Conservation (phyloP, 441 rosid species). For the Daphne laureola region DNA sequence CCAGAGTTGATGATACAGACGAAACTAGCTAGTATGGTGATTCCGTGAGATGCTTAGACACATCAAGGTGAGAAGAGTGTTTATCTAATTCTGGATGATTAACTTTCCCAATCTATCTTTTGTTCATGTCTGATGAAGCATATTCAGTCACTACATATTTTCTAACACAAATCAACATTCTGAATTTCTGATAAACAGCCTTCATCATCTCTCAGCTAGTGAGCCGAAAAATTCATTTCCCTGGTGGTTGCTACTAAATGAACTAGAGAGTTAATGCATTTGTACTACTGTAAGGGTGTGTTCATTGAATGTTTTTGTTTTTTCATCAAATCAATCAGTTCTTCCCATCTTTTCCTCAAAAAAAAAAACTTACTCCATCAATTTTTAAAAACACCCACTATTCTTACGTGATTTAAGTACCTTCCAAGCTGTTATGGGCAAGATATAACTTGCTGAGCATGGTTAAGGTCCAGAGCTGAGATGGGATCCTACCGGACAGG, state of each 20-base stretch:
- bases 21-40: conserved; percentile 1
- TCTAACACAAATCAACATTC: not conserved
- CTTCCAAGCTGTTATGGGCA: not conserved
- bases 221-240: too few species aligned
- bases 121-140: not conserved
- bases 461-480: not conserved
- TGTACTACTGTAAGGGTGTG: too few species aligned
- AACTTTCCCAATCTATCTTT: not conserved
- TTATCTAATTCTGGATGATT: not conserved
- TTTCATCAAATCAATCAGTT: too few species aligned
- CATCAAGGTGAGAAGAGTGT: not conserved
- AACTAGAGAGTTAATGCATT: too few species aligned
- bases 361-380: too few species aligned
- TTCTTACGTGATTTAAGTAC: too few species aligned
- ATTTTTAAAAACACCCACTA: too few species aligned
- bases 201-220: too few species aligned
- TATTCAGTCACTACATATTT: not conserved
- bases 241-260: too few species aligned
- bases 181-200: not conserved
- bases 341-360: too few species aligned
- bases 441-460: not conserved
- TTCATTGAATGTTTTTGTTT: too few species aligned
- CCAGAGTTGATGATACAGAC: too few species aligned
- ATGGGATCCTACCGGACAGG: not conserved
- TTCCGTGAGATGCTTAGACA: not conserved